These are phyloP conservation scores for Blastocystis sp. DNA, from an alignment of 352 stramenopile genomes.

Conservation along the genomic window DNA sequence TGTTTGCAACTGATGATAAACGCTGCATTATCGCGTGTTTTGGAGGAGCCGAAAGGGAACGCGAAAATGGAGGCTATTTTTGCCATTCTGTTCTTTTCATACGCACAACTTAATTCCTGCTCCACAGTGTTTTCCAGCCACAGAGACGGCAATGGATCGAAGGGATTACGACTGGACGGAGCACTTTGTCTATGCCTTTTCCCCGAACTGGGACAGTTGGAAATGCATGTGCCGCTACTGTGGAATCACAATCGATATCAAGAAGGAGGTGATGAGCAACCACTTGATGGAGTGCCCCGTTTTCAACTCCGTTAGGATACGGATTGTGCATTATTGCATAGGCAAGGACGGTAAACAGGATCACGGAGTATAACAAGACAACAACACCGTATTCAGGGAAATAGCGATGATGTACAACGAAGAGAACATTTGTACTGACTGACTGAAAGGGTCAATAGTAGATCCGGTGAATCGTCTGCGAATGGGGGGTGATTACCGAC, in stretches of 20 bases:
- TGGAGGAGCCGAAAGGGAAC: not conserved
- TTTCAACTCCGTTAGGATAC: not conserved
- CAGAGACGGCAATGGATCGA: not conserved
- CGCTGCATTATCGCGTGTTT: conserved; percentile 20
- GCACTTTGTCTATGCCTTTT: not conserved
- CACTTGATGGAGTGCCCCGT: not conserved
- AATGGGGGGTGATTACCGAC: not conserved
- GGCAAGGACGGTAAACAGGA: not conserved
- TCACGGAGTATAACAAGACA: not conserved
- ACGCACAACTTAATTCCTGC: not conserved
- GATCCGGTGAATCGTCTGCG: not conserved
- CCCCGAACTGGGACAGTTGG: not conserved
- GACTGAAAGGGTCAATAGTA: not conserved
- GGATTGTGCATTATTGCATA: not conserved
- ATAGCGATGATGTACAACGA: not conserved
- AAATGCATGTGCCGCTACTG: not conserved
- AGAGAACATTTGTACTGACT: not conserved
- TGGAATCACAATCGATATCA: not conserved
- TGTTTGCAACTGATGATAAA: conserved; percentile 3
- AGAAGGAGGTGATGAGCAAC: not conserved
- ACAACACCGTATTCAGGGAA: not conserved
- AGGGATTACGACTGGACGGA: not conserved
- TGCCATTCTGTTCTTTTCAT: not conserved
- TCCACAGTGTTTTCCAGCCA: not conserved
- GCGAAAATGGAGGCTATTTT: not conserved